Evolutionary conservation across 257 asterid species (phyloP).

Genomic region (Ballota nigra): DNA sequence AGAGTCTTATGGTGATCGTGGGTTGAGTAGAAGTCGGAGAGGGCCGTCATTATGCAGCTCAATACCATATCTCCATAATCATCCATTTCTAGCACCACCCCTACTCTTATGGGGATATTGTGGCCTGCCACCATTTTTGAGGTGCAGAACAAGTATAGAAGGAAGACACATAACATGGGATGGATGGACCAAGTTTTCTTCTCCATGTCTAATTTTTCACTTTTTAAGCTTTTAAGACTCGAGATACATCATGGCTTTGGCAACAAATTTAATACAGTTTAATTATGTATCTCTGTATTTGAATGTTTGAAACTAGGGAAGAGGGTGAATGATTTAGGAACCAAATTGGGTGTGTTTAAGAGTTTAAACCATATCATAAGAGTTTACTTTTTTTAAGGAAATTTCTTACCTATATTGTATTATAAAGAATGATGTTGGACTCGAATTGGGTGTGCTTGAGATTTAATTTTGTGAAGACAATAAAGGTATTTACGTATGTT

Average conservation of each 20-base stretch:
- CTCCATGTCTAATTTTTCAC: neutral
- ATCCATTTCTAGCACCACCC: constrained; percentile 51
- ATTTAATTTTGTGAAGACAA: too few species aligned
- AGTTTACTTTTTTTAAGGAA: neutral
- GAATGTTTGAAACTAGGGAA: neutral
- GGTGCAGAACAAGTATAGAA: neutral
- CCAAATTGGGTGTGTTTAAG: neutral
- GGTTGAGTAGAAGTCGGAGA: constrained; percentile 34
- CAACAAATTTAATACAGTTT: neutral
- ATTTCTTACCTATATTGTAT: too few species aligned
- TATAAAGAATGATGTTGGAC: neutral
- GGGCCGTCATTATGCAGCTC: constrained; percentile 49
- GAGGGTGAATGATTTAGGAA: neutral
- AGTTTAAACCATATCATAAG: neutral
- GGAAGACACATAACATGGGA: neutral
- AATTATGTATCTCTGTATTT: too few species aligned
- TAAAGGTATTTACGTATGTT: too few species aligned
- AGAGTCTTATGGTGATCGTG: constrained; percentile 28
- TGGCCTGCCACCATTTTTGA: constrained; percentile 22
- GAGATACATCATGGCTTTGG: neutral
- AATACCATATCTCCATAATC: constrained; percentile 33
- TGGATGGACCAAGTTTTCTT: neutral
- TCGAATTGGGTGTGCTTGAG: neutral
- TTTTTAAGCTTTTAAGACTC: too few species aligned
- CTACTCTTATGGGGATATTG: constrained; percentile 32